Evolutionary conservation across 2,329 filamentous ascomycete genomes (phyloP), one percentile per base, ranked within the genome.

Genomic region (Venturiaceae sp.): DNA sequence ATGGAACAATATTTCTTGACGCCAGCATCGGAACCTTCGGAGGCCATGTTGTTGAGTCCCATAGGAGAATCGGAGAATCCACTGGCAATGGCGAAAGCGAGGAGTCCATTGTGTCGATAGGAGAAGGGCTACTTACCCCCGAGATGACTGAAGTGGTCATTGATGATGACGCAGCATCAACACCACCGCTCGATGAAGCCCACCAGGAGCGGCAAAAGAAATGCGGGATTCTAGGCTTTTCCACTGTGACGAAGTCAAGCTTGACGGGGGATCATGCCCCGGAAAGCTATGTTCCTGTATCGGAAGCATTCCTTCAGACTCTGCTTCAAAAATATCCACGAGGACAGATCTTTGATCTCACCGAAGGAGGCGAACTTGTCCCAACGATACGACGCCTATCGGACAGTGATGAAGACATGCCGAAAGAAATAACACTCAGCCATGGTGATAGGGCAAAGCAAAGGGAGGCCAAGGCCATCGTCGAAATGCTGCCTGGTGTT

Each of bases 291-390:
- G 28, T 21, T 13, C 53, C 50, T 21, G 30, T 63, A 2, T 52
- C 56, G 11, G 57, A 61, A 39, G 39, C 32, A 14, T 55, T 61
- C 11, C 53, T 62, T 26, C 52, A 58, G 5, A 56, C 46, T 8
- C 41, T 66, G 13, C 58, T 67, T 7, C 60, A 62, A 26, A 55
- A 60, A 8, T 66, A 64, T 39, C 63, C 63, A 3, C 41, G 59
- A 16, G 65, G 63, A 23, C 64, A 64, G 37, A 60, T 67, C 3
- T 67, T 65, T 53, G 63, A 65, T 21, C 65, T 62, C 33, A 55
- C 53, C 16, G 61, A 62, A 11, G 61, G 58, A 21, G 64, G 64
- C 1, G 55, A 50, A 11, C 28, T 50, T 32, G 44, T 50, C 4
- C 21, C 44, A 14, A 37, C 36, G 36, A 37, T 37, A 14, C 36